Percentiles rank a stretch among this genome's conserved stretches.
These are phyloP conservation scores for Nicotiana paniculata DNA, from an alignment of 257 asterid genomes.

Conservation along the genomic window DNA sequence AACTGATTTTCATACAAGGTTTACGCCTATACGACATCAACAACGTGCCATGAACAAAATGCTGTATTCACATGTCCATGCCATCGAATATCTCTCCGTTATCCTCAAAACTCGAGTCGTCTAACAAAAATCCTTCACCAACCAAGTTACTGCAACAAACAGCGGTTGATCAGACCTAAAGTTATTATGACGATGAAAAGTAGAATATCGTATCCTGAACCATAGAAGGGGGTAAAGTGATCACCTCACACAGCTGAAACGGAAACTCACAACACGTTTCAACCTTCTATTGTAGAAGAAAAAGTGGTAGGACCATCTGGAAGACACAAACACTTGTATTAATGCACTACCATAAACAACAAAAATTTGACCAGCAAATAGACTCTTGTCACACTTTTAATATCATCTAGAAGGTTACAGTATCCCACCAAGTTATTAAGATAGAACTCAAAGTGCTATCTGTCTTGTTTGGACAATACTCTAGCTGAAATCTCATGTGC, in stretches of 20 bases:
- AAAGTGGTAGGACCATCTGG: conserved; percentile 93
- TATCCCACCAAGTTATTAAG: not conserved
- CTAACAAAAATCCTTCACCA: conserved; percentile 31
- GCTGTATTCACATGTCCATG: conserved; percentile 67
- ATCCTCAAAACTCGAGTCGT: conserved; percentile 36
- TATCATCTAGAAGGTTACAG: not conserved
- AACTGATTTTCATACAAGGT: not conserved
- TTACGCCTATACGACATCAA: not conserved
- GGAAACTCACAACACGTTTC: conserved; percentile 85
- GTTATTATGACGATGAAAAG: not conserved
- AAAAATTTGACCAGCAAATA: not conserved
- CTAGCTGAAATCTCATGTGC: not conserved
- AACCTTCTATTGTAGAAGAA: conserved; percentile 92
- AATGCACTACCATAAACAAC: not conserved
- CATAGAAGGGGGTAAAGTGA: not conserved
- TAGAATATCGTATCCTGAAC: not conserved
- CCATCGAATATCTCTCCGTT: conserved; percentile 69
- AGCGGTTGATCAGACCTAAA: conserved; percentile 6
- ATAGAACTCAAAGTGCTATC: not conserved
- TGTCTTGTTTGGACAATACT: not conserved
- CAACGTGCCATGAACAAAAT: conserved; percentile 5
- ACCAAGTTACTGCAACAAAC: conserved; percentile 54
- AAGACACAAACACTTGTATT: conserved; percentile 5
- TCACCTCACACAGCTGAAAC: conserved; percentile 89
- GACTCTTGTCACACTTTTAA: not conserved